Conservation (phyloP, 192 early-diverging fungal species). For the Endogone sp. region DNA sequence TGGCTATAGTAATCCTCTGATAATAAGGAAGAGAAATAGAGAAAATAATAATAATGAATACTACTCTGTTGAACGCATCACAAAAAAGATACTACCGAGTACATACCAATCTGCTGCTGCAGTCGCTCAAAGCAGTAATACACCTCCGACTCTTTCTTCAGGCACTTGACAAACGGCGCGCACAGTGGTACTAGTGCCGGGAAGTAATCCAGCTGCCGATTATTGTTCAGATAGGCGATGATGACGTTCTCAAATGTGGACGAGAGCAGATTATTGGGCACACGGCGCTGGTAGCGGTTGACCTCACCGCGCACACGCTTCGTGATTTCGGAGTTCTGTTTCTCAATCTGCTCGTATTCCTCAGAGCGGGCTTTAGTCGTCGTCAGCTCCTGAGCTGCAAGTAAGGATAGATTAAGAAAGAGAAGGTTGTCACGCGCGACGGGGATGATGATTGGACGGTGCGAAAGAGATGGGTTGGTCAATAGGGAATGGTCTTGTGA, state of each 20-base stretch:
- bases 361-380: conserved; percentile 53
- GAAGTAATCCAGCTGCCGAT: conserved; percentile 72
- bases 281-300: conserved; percentile 55
- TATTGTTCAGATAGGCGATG: conserved; percentile 76
- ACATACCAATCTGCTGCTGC: conserved; percentile 62
- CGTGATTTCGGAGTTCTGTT: conserved; percentile 54
- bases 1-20: conserved; percentile 66
- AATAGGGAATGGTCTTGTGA: not conserved
- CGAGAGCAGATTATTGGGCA: conserved; percentile 34
- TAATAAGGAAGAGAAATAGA: not conserved
- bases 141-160: conserved; percentile 72
- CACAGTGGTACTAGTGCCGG: conserved; percentile 72
- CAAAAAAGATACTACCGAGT: too few species aligned
- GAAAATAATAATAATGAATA: too few species aligned
- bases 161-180: conserved; percentile 76
- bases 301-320: conserved; percentile 83
- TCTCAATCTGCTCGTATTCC: conserved; percentile 69
- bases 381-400: conserved; percentile 63
- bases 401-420: not conserved
- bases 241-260: conserved; percentile 84
- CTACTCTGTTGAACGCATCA: not conserved
- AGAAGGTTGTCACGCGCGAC: not conserved
- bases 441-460: not conserved
- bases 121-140: conserved; percentile 81
- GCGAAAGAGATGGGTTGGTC: not conserved